phyloP scores from a whole-genome alignment of 2,329 filamentous ascomycete species.

The Dactylellina parvicollis region DNA sequence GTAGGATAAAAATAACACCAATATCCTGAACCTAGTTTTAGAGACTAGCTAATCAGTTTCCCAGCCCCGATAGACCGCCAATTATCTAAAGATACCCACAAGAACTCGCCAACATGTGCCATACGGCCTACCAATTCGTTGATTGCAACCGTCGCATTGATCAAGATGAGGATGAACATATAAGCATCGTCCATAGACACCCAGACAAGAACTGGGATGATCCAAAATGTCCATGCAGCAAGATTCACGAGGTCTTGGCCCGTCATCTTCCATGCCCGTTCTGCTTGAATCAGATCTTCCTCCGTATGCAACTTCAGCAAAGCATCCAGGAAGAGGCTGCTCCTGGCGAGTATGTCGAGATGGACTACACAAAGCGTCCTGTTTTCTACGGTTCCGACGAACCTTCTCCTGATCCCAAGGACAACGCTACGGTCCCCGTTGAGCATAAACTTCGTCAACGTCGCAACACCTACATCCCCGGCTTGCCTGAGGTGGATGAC shows the following conservation, averaged over 20 bases:
- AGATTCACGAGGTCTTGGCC: background rate
- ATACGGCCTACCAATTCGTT: conserved; percentile 17
- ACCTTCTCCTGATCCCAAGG: background rate
- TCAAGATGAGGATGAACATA: conserved; percentile 24
- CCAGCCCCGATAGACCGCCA: too few relatives aligned
- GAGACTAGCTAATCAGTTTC: too few relatives aligned
- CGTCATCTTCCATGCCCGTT: conserved; percentile 16
- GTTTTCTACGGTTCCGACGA: conserved; percentile 22
- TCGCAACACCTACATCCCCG: background rate
- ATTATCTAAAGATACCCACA: too few relatives aligned
- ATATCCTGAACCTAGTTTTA: background rate
- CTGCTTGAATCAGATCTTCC: conserved; percentile 20
- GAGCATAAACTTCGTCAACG: background rate
- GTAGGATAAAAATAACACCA: too few relatives aligned
- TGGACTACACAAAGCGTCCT: conserved; percentile 16
- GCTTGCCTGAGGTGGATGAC: background rate
- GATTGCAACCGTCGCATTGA: conserved; percentile 7
- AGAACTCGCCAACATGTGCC: conserved; percentile 38
- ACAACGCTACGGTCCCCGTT: background rate
- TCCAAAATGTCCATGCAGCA: conserved; percentile 5
- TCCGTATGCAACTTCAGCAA: conserved; percentile 13
- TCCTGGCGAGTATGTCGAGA: background rate
- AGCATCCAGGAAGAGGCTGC: background rate
- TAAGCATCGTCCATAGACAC: conserved; percentile 9
- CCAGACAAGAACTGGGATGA: conserved; percentile 6